Conservation (phyloP, 1,139 yeast species). For the Lodderomyces parapsilosis region DNA sequence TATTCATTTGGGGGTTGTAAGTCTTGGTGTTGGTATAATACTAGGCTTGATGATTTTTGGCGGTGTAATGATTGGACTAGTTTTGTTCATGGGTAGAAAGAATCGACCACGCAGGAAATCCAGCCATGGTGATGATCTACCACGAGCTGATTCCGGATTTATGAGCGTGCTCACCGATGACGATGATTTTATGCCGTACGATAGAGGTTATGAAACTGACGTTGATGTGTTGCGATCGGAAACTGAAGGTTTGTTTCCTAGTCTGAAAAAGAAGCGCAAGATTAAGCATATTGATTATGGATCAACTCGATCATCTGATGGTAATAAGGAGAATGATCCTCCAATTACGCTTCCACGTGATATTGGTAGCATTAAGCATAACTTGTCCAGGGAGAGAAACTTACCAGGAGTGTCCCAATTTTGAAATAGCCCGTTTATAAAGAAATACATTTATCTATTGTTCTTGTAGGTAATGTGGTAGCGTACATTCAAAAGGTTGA, state of each 20-base stretch:
- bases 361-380: conserved; percentile 24
- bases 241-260: conserved; percentile 32
- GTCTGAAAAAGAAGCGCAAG: conserved; percentile 17
- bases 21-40: conserved; percentile 64
- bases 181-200: conserved; percentile 21
- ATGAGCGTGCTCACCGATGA: conserved; percentile 41
- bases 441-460: background rate
- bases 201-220: conserved; percentile 49
- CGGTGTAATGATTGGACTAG: conserved; percentile 26
- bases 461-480: background rate
- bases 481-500: conserved; percentile 5
- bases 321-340: conserved; percentile 4
- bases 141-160: conserved; percentile 29
- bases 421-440: too few relatives aligned
- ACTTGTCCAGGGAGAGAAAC: conserved; percentile 34
- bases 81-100: conserved; percentile 27
- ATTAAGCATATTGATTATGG: background rate
- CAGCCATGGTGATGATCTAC: conserved; percentile 15
- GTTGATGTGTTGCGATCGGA: conserved; percentile 37
- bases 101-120: conserved; percentile 6
- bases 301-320: background rate
- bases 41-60: conserved; percentile 52
- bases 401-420: conserved; percentile 24
- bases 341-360: conserved; percentile 20
- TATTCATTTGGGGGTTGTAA: conserved; percentile 62